Conservation (phyloP, 225 moss, liverwort and hornwort species). For the Pseudisothecium myosuroides region DNA sequence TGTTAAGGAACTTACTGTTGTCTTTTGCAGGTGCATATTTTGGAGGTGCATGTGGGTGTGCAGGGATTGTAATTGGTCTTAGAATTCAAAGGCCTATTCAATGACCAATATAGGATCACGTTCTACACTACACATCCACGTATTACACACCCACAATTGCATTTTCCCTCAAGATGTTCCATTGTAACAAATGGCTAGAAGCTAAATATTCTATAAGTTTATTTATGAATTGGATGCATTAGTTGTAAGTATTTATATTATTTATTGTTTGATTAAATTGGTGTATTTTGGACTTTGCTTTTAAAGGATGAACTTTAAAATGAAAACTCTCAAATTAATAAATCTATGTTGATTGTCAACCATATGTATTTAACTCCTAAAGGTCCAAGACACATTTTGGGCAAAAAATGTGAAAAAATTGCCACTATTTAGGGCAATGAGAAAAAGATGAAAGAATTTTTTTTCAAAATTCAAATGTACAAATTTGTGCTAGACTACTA, state of each 20-base stretch:
- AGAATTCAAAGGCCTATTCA: not conserved
- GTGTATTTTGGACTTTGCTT: not conserved
- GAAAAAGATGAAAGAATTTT: not conserved
- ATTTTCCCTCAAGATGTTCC: not conserved
- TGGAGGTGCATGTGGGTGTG: not conserved
- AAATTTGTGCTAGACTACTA: too few relatives aligned
- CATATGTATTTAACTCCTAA: not conserved
- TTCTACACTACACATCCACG: accelerated
- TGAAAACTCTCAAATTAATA: not conserved
- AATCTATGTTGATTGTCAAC: not conserved
- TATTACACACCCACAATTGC: not conserved
- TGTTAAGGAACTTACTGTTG: not conserved
- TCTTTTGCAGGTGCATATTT: not conserved
- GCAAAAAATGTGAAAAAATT: not conserved
- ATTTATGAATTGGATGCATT: not conserved
- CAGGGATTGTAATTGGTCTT: not conserved
- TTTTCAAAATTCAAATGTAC: not conserved
- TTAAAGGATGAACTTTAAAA: not conserved
- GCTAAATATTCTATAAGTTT: not conserved
- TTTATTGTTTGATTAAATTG: not conserved
- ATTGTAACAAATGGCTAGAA: accelerated
- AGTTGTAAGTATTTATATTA: not conserved
- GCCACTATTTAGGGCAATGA: not conserved
- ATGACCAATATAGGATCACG: accelerated
- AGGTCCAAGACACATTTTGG: accelerated